Conservation (phyloP, 371 early-diverging fungal genomes). For the Chytridium lagenaria region DNA sequence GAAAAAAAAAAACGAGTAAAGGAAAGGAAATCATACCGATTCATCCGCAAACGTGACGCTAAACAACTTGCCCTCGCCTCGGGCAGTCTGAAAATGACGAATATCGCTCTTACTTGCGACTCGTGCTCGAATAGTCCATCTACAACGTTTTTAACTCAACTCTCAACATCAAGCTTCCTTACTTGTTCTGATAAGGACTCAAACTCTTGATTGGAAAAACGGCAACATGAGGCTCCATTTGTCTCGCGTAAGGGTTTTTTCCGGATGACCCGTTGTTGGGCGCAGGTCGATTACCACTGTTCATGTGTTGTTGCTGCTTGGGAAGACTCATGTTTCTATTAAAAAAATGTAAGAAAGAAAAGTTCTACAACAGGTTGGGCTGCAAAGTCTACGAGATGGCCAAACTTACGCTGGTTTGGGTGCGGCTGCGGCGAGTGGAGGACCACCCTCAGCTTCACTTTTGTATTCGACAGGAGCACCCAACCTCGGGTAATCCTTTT, state of each 20-base stretch:
- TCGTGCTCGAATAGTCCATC: constrained; percentile 92
- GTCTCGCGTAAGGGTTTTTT: background rate
- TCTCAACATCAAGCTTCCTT: constrained; percentile 14
- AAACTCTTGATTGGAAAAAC: constrained; percentile 60
- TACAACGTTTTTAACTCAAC: constrained; percentile 15
- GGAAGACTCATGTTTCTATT: no score
- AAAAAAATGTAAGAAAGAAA: no score
- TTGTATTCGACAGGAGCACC: constrained; percentile 19
- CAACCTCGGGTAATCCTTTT: constrained; percentile 7
- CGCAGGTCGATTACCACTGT: constrained; percentile 3
- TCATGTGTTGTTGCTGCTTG: background rate
- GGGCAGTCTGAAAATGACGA: constrained; percentile 77
- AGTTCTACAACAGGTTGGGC: no score
- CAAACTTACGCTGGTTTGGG: background rate
- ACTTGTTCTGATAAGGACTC: constrained; percentile 76
- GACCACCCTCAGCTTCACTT: background rate
- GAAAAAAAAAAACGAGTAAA: background rate
- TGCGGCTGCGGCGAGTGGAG: constrained; percentile 5
- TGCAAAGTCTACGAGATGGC: no score
- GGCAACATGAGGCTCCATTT: constrained; percentile 21
- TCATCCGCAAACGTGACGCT: constrained; percentile 88
- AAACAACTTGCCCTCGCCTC: constrained; percentile 88
- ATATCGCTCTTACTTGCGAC: constrained; percentile 85
- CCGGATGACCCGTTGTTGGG: background rate
- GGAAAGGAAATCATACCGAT: constrained; percentile 57